phyloP scores from a whole-genome alignment of 2,329 filamentous ascomycete species.

The Blumeriella jaapii region DNA sequence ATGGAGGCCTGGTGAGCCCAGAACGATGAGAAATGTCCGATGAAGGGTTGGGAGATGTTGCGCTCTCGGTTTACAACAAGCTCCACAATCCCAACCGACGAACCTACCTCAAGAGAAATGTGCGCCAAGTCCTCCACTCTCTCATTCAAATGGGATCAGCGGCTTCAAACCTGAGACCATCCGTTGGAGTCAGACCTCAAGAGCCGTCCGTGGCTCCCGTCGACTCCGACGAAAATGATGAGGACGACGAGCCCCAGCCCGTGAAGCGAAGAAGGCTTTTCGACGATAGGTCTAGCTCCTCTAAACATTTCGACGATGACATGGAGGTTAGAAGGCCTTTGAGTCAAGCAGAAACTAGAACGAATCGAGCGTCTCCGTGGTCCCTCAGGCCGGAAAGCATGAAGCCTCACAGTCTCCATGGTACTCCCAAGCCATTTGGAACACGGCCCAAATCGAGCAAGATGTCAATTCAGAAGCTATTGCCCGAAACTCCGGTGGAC shows the following conservation, averaged over 20 bases:
- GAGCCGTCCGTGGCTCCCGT: conserved; percentile 6
- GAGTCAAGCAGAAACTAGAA: conserved; percentile 15
- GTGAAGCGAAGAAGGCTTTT: conserved; percentile 18
- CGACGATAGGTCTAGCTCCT: neutral
- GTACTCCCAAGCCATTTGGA: conserved; percentile 5
- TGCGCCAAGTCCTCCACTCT: conserved; percentile 12
- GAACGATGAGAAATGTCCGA: conserved; percentile 13
- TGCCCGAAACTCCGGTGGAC: conserved; percentile 8
- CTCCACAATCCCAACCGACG: conserved; percentile 3
- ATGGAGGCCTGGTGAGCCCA: too few relatives aligned
- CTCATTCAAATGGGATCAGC: conserved; percentile 17
- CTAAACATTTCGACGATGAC: conserved; percentile 1
- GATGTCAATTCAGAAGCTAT: conserved; percentile 5
- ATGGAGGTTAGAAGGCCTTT: conserved; percentile 6
- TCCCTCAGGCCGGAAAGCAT: conserved; percentile 9
- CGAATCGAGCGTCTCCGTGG: conserved; percentile 3
- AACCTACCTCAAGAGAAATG: conserved; percentile 18
- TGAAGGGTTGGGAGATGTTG: conserved; percentile 12
- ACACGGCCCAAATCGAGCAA: conserved; percentile 2
- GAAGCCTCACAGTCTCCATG: conserved; percentile 15
- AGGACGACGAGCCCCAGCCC: conserved; percentile 17
- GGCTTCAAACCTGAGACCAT: conserved; percentile 11
- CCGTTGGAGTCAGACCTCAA: conserved; percentile 4
- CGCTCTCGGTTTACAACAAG: conserved; percentile 7
- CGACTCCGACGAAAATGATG: conserved; percentile 21